Evolutionary conservation across 2,329 filamentous ascomycete species (phyloP).

Genomic region (Rosellinia necatrix): DNA sequence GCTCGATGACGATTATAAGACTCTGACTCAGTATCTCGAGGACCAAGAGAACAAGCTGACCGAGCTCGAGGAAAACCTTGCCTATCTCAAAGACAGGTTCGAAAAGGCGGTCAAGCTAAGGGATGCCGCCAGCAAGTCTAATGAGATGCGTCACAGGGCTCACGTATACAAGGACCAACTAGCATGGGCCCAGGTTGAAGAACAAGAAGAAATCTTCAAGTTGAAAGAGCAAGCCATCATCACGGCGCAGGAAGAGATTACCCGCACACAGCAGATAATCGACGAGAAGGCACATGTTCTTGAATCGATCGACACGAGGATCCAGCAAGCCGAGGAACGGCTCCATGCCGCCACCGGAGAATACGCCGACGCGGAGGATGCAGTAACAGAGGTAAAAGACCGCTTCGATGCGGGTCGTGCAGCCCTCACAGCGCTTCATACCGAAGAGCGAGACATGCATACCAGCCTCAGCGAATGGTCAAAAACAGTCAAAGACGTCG

Average conservation of each 20-base stretch:
- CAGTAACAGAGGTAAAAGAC: constrained; percentile 54
- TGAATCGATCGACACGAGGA: constrained; percentile 50
- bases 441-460: constrained; percentile 69
- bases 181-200: constrained; percentile 85
- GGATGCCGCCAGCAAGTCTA: constrained; percentile 68
- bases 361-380: constrained; percentile 52
- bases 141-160: constrained; percentile 65
- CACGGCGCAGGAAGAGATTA: constrained; percentile 43
- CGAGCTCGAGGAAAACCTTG: constrained; percentile 66
- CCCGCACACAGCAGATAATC: constrained; percentile 39
- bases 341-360: constrained; percentile 51
- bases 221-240: constrained; percentile 39
- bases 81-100: constrained; percentile 58
- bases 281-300: constrained; percentile 56
- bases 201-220: constrained; percentile 65
- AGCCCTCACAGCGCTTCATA: constrained; percentile 58
- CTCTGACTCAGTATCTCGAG: constrained; percentile 80
- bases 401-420: constrained; percentile 57
- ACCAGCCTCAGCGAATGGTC: constrained; percentile 59
- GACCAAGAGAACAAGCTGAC: constrained; percentile 68
- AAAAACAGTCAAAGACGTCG: constrained; percentile 50
- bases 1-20: constrained; percentile 85
- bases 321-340: constrained; percentile 46
- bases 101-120: constrained; percentile 68
- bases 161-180: constrained; percentile 67